Evolutionary conservation across 805 yeast genomes (phyloP), one percentile per base, ranked within the genome.

Genomic region (Candida andamanensis): DNA sequence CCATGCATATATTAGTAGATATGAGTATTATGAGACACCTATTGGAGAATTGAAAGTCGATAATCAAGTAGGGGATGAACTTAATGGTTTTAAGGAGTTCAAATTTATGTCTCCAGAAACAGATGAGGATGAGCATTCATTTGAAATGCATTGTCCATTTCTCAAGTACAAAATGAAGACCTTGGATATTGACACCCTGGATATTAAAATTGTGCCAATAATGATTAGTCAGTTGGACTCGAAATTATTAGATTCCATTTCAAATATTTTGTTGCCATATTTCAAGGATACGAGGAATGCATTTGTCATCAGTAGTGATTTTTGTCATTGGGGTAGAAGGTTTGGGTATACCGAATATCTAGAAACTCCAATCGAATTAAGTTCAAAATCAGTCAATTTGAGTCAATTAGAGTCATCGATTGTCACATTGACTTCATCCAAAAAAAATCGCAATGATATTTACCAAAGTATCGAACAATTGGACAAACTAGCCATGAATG

Each of bases 71-170:
- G 58, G 63, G 15, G 33, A 52, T 2, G 44, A 58, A 12, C 49
- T 81, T 24, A 15, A 21, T 2, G 28, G 25, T 13, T 49, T 65
- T 3, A 55, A 57, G 2, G 41, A 68, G 5, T 78, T 84, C 40
- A 60, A 63, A 36, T 56, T 52, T 33, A 82, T 87, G 94, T 54
- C 66, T 17, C 40, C 54, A 2, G 70, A 63, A 0, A 67, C 68
- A 10, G 98, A 92, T 53, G 76, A 78, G 37, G 82, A 80, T 12
- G 98, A 92, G 53, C 98, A 92, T 54, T 80, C 92, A 31, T 75
- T 92, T 47, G 98, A 92, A 49, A 85, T 92, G 95, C 97, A 92
- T 56, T 71, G 81, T 50, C 95, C 97, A 0, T 79, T 74, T 38
- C 59, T 85, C 6, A 68, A 73, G 45, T 68, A 74, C 37, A 58